These are phyloP conservation scores for Pilobolus umbonatus DNA, from an alignment of 192 early-diverging fungal species.

Conservation along the genomic window DNA sequence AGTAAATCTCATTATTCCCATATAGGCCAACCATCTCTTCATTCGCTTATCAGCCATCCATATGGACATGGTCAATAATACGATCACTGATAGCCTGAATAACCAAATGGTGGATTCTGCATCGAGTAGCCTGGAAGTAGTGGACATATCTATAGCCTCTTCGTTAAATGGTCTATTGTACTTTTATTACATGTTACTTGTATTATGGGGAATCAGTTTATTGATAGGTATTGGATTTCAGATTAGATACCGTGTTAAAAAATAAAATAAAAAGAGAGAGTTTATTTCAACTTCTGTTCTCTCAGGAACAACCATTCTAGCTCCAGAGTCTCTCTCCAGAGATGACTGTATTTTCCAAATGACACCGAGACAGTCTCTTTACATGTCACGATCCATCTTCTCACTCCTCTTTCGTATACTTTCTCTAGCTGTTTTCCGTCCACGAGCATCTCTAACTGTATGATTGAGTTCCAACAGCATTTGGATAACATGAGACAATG, in stretches of 20 bases:
- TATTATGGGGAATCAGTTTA: neutral
- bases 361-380: constrained; percentile 17
- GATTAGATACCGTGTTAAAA: neutral
- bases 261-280: constrained; percentile 5
- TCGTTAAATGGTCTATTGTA: neutral
- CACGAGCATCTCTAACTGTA: constrained; percentile 13
- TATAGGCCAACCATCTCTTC: too few species aligned
- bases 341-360: constrained; percentile 21
- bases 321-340: constrained; percentile 31
- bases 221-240: constrained; percentile 10
- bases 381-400: constrained; percentile 25
- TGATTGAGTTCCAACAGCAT: constrained; percentile 28
- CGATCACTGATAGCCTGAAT: neutral
- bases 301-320: constrained; percentile 32
- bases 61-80: neutral
- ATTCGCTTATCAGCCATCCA: too few species aligned
- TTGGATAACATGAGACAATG: constrained; percentile 24
- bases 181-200: neutral
- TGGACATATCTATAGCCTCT: neutral
- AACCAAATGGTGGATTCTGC: neutral
- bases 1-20: too few species aligned
- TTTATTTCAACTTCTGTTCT: constrained; percentile 31
- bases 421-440: constrained; percentile 15
- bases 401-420: constrained; percentile 20
- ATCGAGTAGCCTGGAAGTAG: neutral